Evolutionary conservation across 768 basidiomycete species (phyloP).

Genomic region (Mycena polygramma): DNA sequence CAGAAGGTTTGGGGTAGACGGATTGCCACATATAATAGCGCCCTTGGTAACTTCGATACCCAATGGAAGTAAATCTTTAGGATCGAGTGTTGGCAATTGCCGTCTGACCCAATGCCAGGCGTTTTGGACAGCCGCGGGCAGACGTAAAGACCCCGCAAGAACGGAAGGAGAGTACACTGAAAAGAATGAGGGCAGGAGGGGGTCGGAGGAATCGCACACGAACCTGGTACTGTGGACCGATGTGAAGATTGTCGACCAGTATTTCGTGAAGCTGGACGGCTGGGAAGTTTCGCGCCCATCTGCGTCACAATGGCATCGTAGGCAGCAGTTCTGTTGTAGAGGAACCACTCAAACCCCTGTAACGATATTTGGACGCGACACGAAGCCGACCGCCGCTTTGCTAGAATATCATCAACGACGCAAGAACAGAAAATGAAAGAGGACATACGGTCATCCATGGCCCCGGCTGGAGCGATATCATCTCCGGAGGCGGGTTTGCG

Average conservation of each 20-base stretch:
- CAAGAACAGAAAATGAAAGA: constrained; percentile 5
- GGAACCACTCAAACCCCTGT: constrained; percentile 92
- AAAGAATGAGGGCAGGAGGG: constrained; percentile 13
- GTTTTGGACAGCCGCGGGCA: constrained; percentile 55
- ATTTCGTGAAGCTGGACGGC: constrained; percentile 51
- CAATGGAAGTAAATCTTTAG: constrained; percentile 88
- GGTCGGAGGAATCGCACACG: constrained; percentile 14
- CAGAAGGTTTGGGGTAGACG: constrained; percentile 85
- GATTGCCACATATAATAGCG: constrained; percentile 87
- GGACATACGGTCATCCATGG: constrained; percentile 67
- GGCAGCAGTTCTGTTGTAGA: constrained; percentile 91
- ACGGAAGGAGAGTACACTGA: constrained; percentile 50
- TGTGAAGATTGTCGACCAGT: constrained; percentile 56
- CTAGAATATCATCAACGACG: constrained; percentile 40
- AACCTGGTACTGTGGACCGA: constrained; percentile 58
- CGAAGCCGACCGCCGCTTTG: constrained; percentile 59
- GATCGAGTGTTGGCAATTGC: constrained; percentile 80
- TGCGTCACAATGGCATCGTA: constrained; percentile 90
- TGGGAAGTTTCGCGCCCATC: constrained; percentile 63
- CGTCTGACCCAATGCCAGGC: constrained; percentile 64
- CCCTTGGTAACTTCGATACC: constrained; percentile 85
- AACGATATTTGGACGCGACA: constrained; percentile 87
- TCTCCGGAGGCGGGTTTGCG: constrained; percentile 83
- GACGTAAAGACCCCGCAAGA: constrained; percentile 44
- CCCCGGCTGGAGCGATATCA: constrained; percentile 65